A percentile compares a stretch with the other conserved stretches of the same genome.
These are phyloP conservation scores for Paraphaeosphaeria minitans DNA, from an alignment of 2,329 filamentous ascomycete species.

Conservation along the genomic window DNA sequence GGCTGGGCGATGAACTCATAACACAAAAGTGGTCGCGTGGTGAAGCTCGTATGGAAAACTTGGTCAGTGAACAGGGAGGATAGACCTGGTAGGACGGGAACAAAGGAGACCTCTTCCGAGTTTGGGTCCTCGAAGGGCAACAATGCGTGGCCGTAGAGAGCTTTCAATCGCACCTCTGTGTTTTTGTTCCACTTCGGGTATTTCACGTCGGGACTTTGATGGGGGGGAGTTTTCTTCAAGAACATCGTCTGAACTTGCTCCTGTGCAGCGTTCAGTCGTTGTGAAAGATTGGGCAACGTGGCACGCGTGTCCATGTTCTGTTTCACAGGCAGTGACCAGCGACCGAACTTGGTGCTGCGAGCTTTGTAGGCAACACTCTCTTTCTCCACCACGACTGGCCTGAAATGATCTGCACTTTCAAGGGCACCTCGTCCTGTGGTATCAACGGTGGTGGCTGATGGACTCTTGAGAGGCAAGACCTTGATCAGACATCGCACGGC, in stretches of 20 bases:
- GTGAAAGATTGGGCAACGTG: not conserved
- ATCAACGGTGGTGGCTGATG: conserved; percentile 23
- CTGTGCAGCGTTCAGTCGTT: conserved; percentile 2
- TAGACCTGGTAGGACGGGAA: conserved; percentile 27
- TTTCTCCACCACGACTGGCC: conserved; percentile 24
- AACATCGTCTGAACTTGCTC: not conserved
- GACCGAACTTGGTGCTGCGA: conserved; percentile 29
- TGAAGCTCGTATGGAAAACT: conserved; percentile 13
- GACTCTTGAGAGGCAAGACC: conserved; percentile 31
- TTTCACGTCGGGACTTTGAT: not conserved
- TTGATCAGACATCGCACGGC: conserved; percentile 36
- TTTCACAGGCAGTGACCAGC: conserved; percentile 30
- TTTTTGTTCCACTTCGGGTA: conserved; percentile 19
- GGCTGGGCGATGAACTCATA: conserved; percentile 34
- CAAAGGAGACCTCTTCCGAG: conserved; percentile 21
- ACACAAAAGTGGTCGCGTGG: conserved; percentile 22
- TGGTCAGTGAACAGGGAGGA: conserved; percentile 26
- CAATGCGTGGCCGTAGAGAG: conserved; percentile 33
- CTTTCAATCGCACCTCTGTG: conserved; percentile 22
- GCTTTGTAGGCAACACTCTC: conserved; percentile 28
- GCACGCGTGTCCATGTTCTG: not conserved
- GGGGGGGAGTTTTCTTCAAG: not conserved
- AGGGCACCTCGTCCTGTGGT: conserved; percentile 21
- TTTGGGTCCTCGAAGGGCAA: conserved; percentile 21
- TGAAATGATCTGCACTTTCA: conserved; percentile 21